A percentile compares a stretch with the other conserved stretches of the same genome.
These are phyloP conservation scores for Teratosphaeria viscida DNA, from an alignment of 2,329 filamentous ascomycete species.

Conservation along the genomic window DNA sequence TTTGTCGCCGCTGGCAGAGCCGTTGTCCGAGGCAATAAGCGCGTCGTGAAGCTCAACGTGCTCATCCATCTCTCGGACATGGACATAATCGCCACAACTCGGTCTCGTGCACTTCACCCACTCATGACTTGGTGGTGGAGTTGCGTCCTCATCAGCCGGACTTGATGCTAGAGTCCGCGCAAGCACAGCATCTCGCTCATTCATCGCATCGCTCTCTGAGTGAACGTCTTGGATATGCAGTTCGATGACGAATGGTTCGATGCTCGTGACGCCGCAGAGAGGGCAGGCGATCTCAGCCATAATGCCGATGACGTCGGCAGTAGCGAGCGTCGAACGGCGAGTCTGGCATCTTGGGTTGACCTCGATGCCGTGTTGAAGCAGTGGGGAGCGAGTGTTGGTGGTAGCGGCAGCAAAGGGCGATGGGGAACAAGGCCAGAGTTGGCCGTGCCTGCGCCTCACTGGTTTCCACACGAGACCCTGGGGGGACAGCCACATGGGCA, in stretches of 20 bases:
- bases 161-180: neutral
- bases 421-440: neutral
- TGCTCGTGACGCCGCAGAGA: slow-evolving; percentile 19
- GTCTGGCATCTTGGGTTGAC: neutral
- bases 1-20: neutral
- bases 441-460: neutral
- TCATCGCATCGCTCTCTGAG: slow-evolving; percentile 19
- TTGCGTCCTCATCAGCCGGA: neutral
- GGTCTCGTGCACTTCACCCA: slow-evolving; percentile 32
- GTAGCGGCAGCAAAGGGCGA: neutral
- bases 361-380: neutral
- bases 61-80: slow-evolving; percentile 33
- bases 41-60: slow-evolving; percentile 35
- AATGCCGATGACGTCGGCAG: neutral
- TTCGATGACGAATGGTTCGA: slow-evolving; percentile 17
- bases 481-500: no score
- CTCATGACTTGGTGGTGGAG: slow-evolving; percentile 9
- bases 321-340: neutral
- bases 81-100: slow-evolving; percentile 34
- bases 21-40: slow-evolving; percentile 22
- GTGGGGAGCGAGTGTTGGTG: neutral
- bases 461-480: neutral
- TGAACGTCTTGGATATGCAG: slow-evolving; percentile 26
- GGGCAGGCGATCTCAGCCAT: slow-evolving; percentile 19
- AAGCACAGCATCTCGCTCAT: slow-evolving; percentile 2